Percentiles rank a stretch among this genome's conserved stretches.
Evolutionary conservation across 495 filamentous ascomycete genomes (phyloP).

Genomic region (Penicillium soppii): DNA sequence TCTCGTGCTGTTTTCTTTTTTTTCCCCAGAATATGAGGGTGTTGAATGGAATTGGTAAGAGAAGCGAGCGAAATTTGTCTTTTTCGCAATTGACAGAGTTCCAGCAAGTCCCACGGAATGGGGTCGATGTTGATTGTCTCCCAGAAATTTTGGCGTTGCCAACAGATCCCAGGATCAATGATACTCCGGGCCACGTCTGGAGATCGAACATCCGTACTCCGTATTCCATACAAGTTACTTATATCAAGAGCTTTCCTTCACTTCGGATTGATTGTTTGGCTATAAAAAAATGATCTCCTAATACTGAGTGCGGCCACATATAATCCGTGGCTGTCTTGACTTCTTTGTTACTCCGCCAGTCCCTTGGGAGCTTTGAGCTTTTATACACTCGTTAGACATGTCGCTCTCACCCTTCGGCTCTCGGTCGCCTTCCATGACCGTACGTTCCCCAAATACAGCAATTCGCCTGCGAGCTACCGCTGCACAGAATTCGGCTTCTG

Average conservation of each 20-base stretch:
- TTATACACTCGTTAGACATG: constrained; percentile 25
- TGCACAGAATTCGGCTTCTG: constrained; percentile 28
- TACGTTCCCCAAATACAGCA: constrained; percentile 34
- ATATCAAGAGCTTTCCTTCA: not conserved
- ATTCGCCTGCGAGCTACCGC: constrained; percentile 38
- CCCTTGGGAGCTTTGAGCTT: not conserved
- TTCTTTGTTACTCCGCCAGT: not conserved
- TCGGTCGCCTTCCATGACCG: constrained; percentile 31
- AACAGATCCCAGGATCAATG: constrained; percentile 29
- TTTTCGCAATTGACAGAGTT: not conserved
- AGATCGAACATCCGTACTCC: too few relatives aligned
- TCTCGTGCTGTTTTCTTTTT: too few relatives aligned
- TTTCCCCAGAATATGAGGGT: not conserved
- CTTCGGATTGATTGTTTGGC: not conserved
- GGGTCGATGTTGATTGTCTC: constrained; percentile 8
- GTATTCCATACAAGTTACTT: too few relatives aligned
- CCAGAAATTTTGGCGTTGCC: constrained; percentile 36
- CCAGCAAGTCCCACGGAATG: not conserved
- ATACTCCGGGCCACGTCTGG: constrained; percentile 41
- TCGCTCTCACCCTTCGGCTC: constrained; percentile 44
- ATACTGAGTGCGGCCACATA: not conserved
- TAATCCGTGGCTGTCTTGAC: not conserved
- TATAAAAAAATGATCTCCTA: not conserved
- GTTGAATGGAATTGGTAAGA: too few relatives aligned
- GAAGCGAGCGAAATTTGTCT: too few relatives aligned